Base-by-base conservation (phyloP, 768 basidiomycete species). In the Tricholoma hemisulphureum region DNA sequence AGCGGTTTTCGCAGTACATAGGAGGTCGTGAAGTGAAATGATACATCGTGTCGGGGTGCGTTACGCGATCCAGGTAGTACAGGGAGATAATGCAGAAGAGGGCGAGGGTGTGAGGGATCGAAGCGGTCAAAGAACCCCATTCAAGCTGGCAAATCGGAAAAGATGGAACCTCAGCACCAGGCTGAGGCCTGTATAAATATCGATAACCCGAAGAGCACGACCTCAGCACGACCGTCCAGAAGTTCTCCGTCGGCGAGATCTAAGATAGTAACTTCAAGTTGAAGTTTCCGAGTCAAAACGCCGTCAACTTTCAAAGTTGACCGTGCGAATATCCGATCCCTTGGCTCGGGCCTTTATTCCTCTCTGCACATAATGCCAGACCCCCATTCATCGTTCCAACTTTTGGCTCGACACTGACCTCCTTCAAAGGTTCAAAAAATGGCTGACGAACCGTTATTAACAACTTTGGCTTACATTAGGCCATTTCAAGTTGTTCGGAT, bases 21-120 rank as follows among this genome's bases (percentile, higher is more conserved):
- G 32, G 61, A 55, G 28, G 75, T 61, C 56, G 70, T 65, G 54
- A 82, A 63, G 64, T 74, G 71, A 58, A 79, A 73, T 48, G 74
- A 75, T 49, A 80, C 60, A 56, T 76, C 69, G 53, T 74, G 75
- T 29, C 73, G 66, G 16, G 72, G 63, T 18, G 63, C 66, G 71
- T 77, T 65, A 46, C 68, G 61, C 34, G 65, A 58, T 60, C 66
- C 46, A 41, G 58, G 43, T 53, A 61, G 43, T 53, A 61, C 56
- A 55, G 63, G 56, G 53, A 65, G 55, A 57, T 59, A 58, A 55
- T 51, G 54, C 46, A 56, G 61, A 51, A 62, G 53, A 52, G 61
- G 62, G 57, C 61, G 61, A 54, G 67, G 56, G 31, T 62, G 60
- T 59, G 66, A 63, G 62, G 67, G 62, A 66, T 68, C 64, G 59